Base-by-base conservation (phyloP, 2,329 filamentous ascomycete species). In the Calonectria montana region DNA sequence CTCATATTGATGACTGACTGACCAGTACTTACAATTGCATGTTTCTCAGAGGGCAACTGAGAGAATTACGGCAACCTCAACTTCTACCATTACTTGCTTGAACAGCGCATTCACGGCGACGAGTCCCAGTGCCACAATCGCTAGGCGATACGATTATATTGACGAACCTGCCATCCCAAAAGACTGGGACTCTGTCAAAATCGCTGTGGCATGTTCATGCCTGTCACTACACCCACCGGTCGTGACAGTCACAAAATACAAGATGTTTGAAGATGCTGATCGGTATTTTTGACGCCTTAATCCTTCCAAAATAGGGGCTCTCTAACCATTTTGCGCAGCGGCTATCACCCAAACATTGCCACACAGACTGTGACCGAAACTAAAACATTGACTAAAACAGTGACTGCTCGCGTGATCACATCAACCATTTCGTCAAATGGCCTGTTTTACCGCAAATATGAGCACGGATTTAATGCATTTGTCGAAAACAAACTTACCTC, bases 41-140 rank as follows among this genome's bases (percentile, higher is more conserved):
- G 7, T 4, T 15, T 31, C 8, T 29, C n/a, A 55, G 48, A 27
- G 3, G 21, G 48, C 37, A 9, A 55, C 21, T 6, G 31, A 29
- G 27, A 65, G 45, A 6, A 18, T 53, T 6, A 59, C 39, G 1
- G 31, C 29, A 29, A 31, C 37, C 16, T 67, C 64, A 18, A 25
- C 37, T 4, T 31, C 50, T 10, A 59, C 48, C 3, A 23, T 67
- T 16, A 57, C 48, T 15, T 67, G 64, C 21, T 39, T 67, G 6
- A 48, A 35, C 21, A 47, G 64, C 25, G 64, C 64, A 21, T 67
- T 59, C 37, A 57, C 37, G 9, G 64, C 64, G 25, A 13, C 21
- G 2, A 21, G 35, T 2, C 31, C 35, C 4, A 57, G 18, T 23
- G 29, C 25, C 8, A 31, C 16, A 4, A 16, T 47, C 18, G 18